Conservation (phyloP, 306 rosid species). For the Vigna nakashimae region DNA sequence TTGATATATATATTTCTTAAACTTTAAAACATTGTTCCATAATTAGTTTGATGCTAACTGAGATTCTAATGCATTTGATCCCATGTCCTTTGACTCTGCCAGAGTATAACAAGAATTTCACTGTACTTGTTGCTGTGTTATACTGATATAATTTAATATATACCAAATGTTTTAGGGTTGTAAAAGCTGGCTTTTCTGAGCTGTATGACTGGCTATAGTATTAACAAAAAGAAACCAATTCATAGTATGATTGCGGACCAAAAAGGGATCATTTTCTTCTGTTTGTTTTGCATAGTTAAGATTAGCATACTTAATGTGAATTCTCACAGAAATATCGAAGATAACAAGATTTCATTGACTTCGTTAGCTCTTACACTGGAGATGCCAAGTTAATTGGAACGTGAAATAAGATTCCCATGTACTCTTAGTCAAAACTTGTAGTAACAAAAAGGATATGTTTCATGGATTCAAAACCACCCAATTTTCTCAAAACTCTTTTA, state of each 20-base stretch:
- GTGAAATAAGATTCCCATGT: background rate
- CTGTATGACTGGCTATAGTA: slow-evolving; percentile 13
- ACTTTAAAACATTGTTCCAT: slow-evolving; percentile 2
- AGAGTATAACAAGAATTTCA: slow-evolving; percentile 11
- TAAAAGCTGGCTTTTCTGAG: slow-evolving; percentile 28
- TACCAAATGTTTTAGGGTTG: slow-evolving; percentile 10
- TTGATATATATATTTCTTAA: background rate
- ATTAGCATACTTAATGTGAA: slow-evolving; percentile 24
- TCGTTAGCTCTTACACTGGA: slow-evolving; percentile 2
- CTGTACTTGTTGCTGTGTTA: slow-evolving; percentile 9
- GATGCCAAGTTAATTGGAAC: slow-evolving; percentile 6
- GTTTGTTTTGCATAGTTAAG: slow-evolving; percentile 39
- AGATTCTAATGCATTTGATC: slow-evolving; percentile 12
- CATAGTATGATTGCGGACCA: background rate
- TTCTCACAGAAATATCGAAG: slow-evolving; percentile 18
- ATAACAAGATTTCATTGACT: background rate
- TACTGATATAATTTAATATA: background rate
- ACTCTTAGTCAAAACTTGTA: background rate
- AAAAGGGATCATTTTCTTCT: slow-evolving; percentile 18
- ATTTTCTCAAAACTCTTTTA: background rate
- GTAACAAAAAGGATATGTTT: background rate
- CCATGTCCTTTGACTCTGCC: background rate
- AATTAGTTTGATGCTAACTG: background rate
- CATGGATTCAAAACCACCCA: background rate
- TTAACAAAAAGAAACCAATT: slow-evolving; percentile 30